phyloP scores from a whole-genome alignment of 2,329 filamentous ascomycete species.

The Calonectria pseudoreteaudii region DNA sequence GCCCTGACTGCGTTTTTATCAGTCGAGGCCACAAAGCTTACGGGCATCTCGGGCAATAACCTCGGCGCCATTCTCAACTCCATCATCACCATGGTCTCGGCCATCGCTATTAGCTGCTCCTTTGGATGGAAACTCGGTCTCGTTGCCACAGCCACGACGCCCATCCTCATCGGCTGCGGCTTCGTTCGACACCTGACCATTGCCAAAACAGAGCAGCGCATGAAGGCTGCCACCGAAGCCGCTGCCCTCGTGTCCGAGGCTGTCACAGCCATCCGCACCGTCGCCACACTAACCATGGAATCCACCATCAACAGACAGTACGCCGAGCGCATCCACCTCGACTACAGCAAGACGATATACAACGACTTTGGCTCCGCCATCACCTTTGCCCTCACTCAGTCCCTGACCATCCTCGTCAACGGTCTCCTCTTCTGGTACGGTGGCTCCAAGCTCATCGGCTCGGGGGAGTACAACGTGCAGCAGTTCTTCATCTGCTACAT shows the following conservation, averaged over 20 bases:
- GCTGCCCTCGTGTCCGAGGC: conserved; percentile 9
- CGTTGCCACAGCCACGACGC: background rate
- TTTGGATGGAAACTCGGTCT: conserved; percentile 14
- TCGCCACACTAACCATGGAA: conserved; percentile 7
- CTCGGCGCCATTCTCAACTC: conserved; percentile 7
- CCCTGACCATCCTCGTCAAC: conserved; percentile 1
- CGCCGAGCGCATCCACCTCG: background rate
- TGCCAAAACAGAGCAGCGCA: conserved; percentile 5
- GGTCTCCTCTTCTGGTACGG: conserved; percentile 17
- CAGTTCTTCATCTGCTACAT: conserved; percentile 15
- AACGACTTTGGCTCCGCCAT: background rate
- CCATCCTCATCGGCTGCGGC: background rate
- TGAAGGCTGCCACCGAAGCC: background rate
- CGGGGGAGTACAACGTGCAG: conserved; percentile 10
- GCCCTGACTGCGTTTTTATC: background rate
- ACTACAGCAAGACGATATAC: background rate
- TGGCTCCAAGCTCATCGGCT: conserved; percentile 8
- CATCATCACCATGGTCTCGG: conserved; percentile 12
- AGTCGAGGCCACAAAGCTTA: conserved; percentile 1
- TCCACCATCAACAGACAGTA: conserved; percentile 3
- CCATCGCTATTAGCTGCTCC: background rate
- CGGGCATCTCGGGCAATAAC: background rate
- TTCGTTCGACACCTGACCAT: background rate
- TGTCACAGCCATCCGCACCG: conserved; percentile 15
- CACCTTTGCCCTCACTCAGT: conserved; percentile 11